phyloP scores from a whole-genome alignment of 768 basidiomycete species.

The Lactarius sp. region DNA sequence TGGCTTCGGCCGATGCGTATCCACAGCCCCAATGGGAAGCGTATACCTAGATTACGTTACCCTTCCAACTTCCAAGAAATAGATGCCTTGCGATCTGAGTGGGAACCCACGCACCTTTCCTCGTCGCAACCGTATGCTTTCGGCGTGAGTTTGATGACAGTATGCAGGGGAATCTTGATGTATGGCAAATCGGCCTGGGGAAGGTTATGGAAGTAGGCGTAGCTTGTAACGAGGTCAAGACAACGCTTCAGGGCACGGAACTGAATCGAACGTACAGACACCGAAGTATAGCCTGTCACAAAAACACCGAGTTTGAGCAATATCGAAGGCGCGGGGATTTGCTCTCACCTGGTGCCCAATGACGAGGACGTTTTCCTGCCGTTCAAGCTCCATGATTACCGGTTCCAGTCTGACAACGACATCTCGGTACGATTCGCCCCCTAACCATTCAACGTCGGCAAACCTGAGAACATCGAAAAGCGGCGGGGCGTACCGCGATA shows the following conservation, averaged over 20 bases:
- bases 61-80: not conserved
- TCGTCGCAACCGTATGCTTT: constrained; percentile 99
- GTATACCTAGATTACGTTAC: constrained; percentile 53
- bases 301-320: not conserved
- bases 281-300: constrained; percentile 62
- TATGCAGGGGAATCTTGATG: constrained; percentile 95
- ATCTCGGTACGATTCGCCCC: constrained; percentile 96
- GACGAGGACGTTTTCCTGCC: constrained; percentile 95
- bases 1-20: constrained; percentile 79
- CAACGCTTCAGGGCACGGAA: not conserved
- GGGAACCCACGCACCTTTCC: constrained; percentile 55
- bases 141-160: constrained; percentile 96
- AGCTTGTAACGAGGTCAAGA: constrained; percentile 43
- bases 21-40: constrained; percentile 87
- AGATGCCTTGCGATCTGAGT: not conserved
- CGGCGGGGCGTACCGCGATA: constrained; percentile 58
- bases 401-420: constrained; percentile 94
- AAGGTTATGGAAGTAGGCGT: constrained; percentile 94
- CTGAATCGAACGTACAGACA: constrained; percentile 50
- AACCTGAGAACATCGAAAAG: not conserved
- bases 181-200: constrained; percentile 94
- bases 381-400: constrained; percentile 98
- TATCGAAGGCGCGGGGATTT: not conserved
- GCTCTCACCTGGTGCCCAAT: constrained; percentile 82
- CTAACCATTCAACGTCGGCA: constrained; percentile 25